A percentile compares a stretch with the other conserved stretches of the same genome.
phyloP scores from a whole-genome alignment of 2,329 filamentous ascomycete genomes.

The Pseudogymnoascus pannorum region DNA sequence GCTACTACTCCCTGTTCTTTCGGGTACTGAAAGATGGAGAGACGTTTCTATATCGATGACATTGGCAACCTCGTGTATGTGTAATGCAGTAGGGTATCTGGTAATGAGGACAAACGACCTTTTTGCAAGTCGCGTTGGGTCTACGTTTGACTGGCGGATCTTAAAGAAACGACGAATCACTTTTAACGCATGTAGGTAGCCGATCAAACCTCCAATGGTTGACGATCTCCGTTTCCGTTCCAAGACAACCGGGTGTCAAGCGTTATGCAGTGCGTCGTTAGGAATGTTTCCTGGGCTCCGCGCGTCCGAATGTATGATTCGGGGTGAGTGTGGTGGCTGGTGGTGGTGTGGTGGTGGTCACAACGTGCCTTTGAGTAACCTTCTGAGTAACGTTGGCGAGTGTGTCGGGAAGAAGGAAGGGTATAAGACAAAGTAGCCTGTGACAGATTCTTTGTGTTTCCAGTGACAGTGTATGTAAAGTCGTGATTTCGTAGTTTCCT shows the following conservation, averaged over 20 bases:
- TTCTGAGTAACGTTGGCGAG: background rate
- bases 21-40: background rate
- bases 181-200: background rate
- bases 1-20: background rate
- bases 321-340: background rate
- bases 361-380: background rate
- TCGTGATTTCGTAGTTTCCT: background rate
- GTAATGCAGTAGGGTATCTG: background rate
- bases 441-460: background rate
- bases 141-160: background rate
- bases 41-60: background rate
- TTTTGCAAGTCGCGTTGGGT: background rate
- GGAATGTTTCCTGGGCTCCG: background rate
- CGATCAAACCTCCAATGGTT: background rate
- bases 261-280: background rate
- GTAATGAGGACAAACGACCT: background rate
- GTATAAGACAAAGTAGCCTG: background rate
- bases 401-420: background rate
- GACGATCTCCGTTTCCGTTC: background rate
- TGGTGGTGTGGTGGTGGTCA: background rate
- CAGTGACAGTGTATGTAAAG: background rate
- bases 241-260: background rate
- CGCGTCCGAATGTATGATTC: background rate
- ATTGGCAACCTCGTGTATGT: background rate
- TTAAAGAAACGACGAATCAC: background rate